Percentiles rank a stretch among this genome's conserved stretches.
Evolutionary conservation across 331 rosid genomes (phyloP).

Genomic region (Cucumis variabilis): DNA sequence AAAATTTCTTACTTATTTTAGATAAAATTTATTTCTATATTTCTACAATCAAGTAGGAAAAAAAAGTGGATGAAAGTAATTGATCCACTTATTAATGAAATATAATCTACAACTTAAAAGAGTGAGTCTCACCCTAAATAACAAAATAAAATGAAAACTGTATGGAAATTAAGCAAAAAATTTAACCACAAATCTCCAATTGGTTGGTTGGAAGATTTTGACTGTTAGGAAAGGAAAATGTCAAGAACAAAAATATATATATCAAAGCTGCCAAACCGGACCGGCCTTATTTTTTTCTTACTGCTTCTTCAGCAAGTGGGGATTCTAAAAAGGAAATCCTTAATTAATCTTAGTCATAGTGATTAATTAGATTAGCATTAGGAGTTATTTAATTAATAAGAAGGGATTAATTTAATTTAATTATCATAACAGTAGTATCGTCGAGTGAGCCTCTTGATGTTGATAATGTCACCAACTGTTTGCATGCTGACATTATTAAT

Average conservation of each 20-base stretch:
- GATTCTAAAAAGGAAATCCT: background rate
- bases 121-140: background rate
- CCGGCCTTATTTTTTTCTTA: background rate
- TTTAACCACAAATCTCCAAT: too few relatives aligned
- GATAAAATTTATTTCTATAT: too few relatives aligned
- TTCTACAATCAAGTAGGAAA: too few relatives aligned
- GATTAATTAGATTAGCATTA: background rate
- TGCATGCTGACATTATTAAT: slow-evolving; percentile 44
- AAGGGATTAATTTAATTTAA: slow-evolving; percentile 34
- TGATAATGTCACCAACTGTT: slow-evolving; percentile 50
- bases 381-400: slow-evolving; percentile 15
- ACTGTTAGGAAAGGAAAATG: background rate
- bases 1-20: too few relatives aligned
- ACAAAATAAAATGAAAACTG: background rate
- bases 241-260: too few relatives aligned
- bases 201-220: background rate
- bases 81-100: background rate
- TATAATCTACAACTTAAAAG: background rate
- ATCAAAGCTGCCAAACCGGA: background rate
- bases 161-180: too few relatives aligned
- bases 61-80: background rate
- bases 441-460: slow-evolving; percentile 52
- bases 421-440: slow-evolving; percentile 56
- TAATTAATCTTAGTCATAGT: too few relatives aligned
- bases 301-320: background rate